These are phyloP conservation scores for Kwoniella newhampshirensis DNA, from an alignment of 768 basidiomycete genomes.

Conservation along the genomic window DNA sequence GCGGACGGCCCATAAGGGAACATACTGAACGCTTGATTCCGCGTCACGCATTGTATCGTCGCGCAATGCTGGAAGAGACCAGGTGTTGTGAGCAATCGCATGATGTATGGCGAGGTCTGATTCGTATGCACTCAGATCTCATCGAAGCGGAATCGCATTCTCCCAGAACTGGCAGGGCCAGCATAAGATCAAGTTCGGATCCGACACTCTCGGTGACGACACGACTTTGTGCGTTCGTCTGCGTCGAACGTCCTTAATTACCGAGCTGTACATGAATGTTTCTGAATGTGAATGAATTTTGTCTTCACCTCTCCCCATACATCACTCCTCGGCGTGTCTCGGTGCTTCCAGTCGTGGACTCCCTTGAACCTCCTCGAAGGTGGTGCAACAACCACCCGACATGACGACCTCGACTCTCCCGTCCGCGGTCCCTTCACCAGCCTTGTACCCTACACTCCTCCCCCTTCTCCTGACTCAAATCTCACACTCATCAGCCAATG, in stretches of 20 bases:
- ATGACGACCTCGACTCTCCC: conserved; percentile 22
- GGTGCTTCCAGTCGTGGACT: too few relatives aligned
- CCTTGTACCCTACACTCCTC: conserved; percentile 20
- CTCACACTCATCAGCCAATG: background rate
- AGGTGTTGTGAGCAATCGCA: too few relatives aligned
- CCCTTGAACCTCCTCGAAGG: too few relatives aligned
- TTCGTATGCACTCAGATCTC: too few relatives aligned
- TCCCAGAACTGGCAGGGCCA: background rate
- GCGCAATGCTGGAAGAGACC: background rate
- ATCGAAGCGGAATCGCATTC: background rate
- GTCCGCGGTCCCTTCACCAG: conserved; percentile 10
- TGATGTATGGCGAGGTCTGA: too few relatives aligned
- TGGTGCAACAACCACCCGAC: too few relatives aligned
- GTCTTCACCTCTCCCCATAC: too few relatives aligned
- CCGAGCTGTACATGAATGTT: too few relatives aligned
- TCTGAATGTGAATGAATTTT: too few relatives aligned
- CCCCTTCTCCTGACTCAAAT: conserved; percentile 28
- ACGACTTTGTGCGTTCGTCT: background rate
- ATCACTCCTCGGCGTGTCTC: too few relatives aligned
- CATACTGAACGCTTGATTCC: background rate
- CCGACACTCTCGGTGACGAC: conserved; percentile 7
- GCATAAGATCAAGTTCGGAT: conserved; percentile 7
- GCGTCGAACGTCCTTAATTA: too few relatives aligned
- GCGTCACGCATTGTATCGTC: background rate
- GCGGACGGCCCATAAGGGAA: too few relatives aligned